phyloP scores from a whole-genome alignment of 1,139 yeast genomes.

The Dujonia santamariae region DNA sequence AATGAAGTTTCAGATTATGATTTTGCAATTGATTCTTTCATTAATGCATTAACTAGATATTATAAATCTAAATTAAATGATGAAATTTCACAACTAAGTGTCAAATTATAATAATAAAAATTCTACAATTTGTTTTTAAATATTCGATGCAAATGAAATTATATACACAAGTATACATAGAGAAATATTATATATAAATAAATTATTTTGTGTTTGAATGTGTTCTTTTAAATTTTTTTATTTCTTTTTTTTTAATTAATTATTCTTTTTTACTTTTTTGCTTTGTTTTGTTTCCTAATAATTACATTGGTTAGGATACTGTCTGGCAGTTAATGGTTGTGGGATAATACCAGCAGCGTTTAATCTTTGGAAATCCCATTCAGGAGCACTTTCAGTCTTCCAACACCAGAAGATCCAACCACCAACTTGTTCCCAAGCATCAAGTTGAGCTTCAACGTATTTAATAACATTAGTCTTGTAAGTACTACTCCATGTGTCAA shows the following conservation, averaged over 20 bases:
- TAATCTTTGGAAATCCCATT: conserved; percentile 79
- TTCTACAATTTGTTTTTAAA: too few species aligned
- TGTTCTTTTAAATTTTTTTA: too few species aligned
- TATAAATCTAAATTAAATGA: too few species aligned
- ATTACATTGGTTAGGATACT: conserved; percentile 68
- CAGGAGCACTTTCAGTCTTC: conserved; percentile 81
- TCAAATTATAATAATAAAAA: too few species aligned
- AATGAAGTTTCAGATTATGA: conserved; percentile 54
- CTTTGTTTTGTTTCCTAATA: conserved; percentile 14
- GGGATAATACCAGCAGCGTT: conserved; percentile 68
- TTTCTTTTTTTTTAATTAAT: not conserved
- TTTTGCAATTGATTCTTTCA: conserved; percentile 33
- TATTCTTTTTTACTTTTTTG: not conserved
- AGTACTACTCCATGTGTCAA: conserved; percentile 57
- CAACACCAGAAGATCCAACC: conserved; percentile 96
- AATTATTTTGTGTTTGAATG: too few species aligned
- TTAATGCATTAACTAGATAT: conserved; percentile 13
- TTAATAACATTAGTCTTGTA: conserved; percentile 59
- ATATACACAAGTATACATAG: too few species aligned
- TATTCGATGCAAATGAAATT: too few species aligned
- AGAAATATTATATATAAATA: too few species aligned
- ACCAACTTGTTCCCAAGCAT: conserved; percentile 63
- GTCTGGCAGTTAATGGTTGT: conserved; percentile 64
- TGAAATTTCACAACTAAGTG: not conserved
- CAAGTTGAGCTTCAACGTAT: conserved; percentile 86